Percentiles rank a stretch among this genome's conserved stretches.
Conservation (phyloP, 2,329 filamentous ascomycete species). For the Fusarium nygamai region DNA sequence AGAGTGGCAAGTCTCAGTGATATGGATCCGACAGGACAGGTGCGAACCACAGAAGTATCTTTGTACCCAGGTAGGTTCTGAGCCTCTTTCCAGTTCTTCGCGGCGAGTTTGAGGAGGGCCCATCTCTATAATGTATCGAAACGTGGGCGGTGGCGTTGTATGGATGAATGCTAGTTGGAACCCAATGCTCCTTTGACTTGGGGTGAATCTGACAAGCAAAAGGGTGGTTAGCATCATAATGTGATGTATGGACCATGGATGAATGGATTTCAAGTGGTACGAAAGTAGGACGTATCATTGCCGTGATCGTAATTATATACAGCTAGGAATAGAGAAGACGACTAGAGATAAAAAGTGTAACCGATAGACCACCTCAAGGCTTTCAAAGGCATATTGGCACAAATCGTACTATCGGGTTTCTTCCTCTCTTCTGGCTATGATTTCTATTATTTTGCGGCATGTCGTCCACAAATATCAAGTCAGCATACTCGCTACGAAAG, state of each 20-base stretch:
- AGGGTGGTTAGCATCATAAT: neutral
- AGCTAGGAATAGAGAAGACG: neutral
- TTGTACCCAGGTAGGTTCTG: too few relatives aligned
- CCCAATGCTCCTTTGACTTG: neutral
- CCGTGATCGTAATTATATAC: neutral
- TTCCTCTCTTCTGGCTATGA: neutral
- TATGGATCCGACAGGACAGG: neutral
- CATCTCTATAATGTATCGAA: neutral
- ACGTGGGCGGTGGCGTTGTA: neutral
- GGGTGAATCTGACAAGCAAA: neutral
- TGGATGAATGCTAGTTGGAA: neutral
- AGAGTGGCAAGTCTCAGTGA: constrained; percentile 46
- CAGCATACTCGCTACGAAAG: neutral
- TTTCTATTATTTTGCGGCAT: neutral
- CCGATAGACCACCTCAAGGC: neutral
- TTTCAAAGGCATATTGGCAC: neutral
- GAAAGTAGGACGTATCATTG: neutral
- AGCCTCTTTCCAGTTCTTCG: too few relatives aligned
- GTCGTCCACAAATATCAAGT: too few relatives aligned
- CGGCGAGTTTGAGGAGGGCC: too few relatives aligned
- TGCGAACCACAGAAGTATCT: too few relatives aligned
- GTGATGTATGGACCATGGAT: neutral
- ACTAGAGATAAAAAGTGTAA: neutral
- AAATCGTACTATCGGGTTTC: too few relatives aligned
- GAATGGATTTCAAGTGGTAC: neutral